Base-by-base conservation (phyloP, 2,329 filamentous ascomycete species). In the Ophiosphaerella narmari region DNA sequence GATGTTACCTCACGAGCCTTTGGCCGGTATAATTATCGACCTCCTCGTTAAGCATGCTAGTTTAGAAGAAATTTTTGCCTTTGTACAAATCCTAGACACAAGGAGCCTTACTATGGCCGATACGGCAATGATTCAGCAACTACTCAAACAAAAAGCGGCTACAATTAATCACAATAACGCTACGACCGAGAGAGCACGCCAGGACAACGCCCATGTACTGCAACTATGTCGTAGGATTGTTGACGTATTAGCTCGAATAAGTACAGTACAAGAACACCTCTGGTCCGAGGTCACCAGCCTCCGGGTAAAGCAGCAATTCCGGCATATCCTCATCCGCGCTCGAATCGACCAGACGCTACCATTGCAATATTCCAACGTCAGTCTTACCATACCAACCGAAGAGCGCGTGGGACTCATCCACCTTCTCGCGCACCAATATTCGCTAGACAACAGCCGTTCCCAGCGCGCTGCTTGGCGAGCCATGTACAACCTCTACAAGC, bases 351-450 rank as follows among this genome's bases (percentile, higher is more conserved):
- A 51, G n/a, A 57, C 63, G 4, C 56, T 72, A 3, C 70, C 70
- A 4, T 41, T 66, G 21, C 45, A 49, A 8, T 65, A 60, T 35
- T 55, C 56, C n/a, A 50, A 59, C 13, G 16, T 50, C n/a, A 38
- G 50, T 7, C 7, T 52, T 13, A 53, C 66, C 9, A 43, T 56
- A 1, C 34, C 63, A 7, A 39, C 54, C 16, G 37, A 56, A 7
- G 37, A 56, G 3, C 63, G 61, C 21, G 44, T 51, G 7, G 45
- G 54, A 4, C 47, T 73, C 35, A 57, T 70, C 38, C 67, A 72
- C 33, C 67, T 72, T 43, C 54, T 73, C 29, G 70, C 68, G 7
- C 54, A 69, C 43, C 63, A 70, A 39, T 70, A 70, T 50, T 66
- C 69, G 1, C 37, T 65, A 18, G 60, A 67, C 40, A 58, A 43